A percentile compares a stretch with the other conserved stretches of the same genome.
phyloP scores from a whole-genome alignment of 2,329 filamentous ascomycete species.

The Penicillium sp. region DNA sequence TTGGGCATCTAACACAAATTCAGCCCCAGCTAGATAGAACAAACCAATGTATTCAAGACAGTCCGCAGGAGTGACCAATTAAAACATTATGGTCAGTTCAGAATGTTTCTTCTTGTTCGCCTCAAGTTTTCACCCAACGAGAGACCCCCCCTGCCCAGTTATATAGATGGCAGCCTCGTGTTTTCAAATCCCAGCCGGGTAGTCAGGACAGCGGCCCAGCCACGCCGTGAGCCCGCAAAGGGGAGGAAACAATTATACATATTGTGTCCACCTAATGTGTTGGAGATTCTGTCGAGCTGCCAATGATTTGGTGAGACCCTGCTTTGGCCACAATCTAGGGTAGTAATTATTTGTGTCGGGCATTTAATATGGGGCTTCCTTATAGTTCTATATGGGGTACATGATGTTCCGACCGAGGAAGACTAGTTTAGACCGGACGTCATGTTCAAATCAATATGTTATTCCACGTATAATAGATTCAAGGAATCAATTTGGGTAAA shows the following conservation, averaged over 20 bases:
- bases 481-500: not conserved
- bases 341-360: slow-evolving; percentile 7
- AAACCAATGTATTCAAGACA: not conserved
- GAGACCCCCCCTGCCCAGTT: not conserved
- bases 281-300: not conserved
- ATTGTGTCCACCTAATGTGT: not conserved
- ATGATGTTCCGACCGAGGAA: not conserved
- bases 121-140: not conserved
- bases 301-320: slow-evolving; percentile 1
- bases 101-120: not conserved
- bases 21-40: not conserved
- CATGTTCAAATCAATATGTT: not conserved
- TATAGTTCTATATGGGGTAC: not conserved
- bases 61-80: not conserved
- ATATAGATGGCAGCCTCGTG: slow-evolving; percentile 11
- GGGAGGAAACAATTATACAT: slow-evolving; percentile 2
- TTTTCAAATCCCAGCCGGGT: slow-evolving; percentile 12
- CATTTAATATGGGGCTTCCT: not conserved
- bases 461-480: not conserved
- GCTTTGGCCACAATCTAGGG: slow-evolving; percentile 7
- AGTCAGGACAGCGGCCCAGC: slow-evolving; percentile 13
- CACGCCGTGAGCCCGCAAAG: slow-evolving; percentile 21
- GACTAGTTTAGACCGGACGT: not conserved
- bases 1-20: not conserved
- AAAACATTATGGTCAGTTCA: not conserved